Evolutionary conservation across 176 grass and related monocot genomes (phyloP).

Genomic region (Leersia perrieri): DNA sequence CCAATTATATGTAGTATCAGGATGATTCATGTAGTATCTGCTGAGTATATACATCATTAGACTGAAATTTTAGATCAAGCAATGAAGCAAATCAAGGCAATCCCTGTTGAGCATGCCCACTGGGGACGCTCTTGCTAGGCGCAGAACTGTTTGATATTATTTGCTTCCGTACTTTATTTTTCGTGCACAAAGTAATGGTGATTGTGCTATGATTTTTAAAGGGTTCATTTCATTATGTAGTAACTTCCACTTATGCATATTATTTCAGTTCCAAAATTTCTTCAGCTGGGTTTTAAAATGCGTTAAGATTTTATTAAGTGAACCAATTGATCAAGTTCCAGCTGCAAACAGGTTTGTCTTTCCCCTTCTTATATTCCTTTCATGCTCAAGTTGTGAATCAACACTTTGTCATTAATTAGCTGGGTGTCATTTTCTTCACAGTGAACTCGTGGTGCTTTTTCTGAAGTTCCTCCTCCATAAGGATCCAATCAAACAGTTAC

Average conservation of each 20-base stretch:
- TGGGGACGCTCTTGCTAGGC: not conserved
- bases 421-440: slow-evolving; percentile 30
- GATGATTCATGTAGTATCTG: not conserved
- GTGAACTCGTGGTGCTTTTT: slow-evolving; percentile 91
- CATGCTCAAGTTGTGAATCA: slow-evolving; percentile 10
- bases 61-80: not conserved
- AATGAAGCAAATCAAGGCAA: not conserved
- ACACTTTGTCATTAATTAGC: slow-evolving; percentile 32
- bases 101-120: not conserved
- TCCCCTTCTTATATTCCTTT: slow-evolving; percentile 4
- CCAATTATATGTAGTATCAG: not conserved
- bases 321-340: slow-evolving; percentile 77
- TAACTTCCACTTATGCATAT: slow-evolving; percentile 37
- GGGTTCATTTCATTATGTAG: slow-evolving; percentile 38
- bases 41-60: not conserved
- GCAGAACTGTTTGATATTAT: slow-evolving; percentile 6
- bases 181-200: slow-evolving; percentile 4
- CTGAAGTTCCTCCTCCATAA: slow-evolving; percentile 83
- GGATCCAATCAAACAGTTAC: slow-evolving; percentile 81
- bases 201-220: slow-evolving; percentile 11
- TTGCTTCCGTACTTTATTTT: slow-evolving; percentile 2
- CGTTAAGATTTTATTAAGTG: slow-evolving; percentile 81
- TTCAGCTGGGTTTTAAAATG: slow-evolving; percentile 91
- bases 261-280: slow-evolving; percentile 96
- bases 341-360: slow-evolving; percentile 62